Evolutionary conservation across 2,329 filamentous ascomycete genomes (phyloP), one percentile per base, ranked within the genome.

Genomic region (Aspergillus clavatus): DNA sequence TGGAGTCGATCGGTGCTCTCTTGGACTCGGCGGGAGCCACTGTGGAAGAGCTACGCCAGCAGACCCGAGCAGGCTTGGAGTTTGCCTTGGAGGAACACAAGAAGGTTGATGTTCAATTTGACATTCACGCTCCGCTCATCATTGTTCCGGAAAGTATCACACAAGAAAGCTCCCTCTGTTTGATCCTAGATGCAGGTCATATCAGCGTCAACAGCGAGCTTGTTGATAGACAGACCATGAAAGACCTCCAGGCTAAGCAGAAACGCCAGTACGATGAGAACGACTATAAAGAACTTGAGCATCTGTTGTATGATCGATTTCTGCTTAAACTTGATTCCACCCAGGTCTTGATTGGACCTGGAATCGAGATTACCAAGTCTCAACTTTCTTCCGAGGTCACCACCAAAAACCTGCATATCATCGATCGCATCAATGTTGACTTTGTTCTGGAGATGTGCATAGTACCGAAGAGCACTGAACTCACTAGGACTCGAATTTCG

Each of bases 81-180:
- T 98, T 96, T 68, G 94, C 93, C 0, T 74, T 99, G 3, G 87
- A 96, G 60, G 94, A 98, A 63, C 93, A 98, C 75, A 97, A 95
- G 74, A 97, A 93, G 2, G 85, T 98, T 63, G 95, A 98, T 59
- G 91, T 91, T 11, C 89, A 97, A 57, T 77, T 99, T 35, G 93
- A 98, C 66, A 80, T 98, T 10, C 90, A 96, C 63, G 93, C 93
- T 0, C 93, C 93, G 27, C 80, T 99, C 1, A 94, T 99, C 55
- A 97, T 99, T 52, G 82, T 98, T 7, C 93, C 93, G 0, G 89
- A 97, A 62, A 95, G 86, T 59, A 93, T 98, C 46, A 91, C 85
- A 0, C 80, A 83, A 18, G 76, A 84, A 58, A 84, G 81, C 50
- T 89, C 88, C 0, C 86, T 89, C 4, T 98, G 93, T 60, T 75